These are phyloP conservation scores for Phaeosphaeriaceae sp. DNA, from an alignment of 2,329 filamentous ascomycete genomes.

Conservation along the genomic window DNA sequence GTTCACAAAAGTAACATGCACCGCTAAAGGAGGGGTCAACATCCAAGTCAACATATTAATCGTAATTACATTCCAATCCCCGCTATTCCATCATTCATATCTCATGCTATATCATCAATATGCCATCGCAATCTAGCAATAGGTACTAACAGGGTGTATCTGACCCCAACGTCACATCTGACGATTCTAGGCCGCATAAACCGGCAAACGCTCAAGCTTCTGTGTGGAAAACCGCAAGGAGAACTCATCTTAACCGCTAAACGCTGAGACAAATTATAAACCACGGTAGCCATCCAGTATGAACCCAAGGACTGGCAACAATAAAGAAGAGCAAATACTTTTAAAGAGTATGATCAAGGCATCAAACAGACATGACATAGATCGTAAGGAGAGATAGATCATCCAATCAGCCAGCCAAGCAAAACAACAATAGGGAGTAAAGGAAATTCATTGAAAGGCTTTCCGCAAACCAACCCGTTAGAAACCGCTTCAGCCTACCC, in stretches of 20 bases:
- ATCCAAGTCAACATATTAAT: too few relatives aligned
- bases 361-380: constrained; percentile 5
- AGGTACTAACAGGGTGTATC: too few relatives aligned
- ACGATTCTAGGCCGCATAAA: too few relatives aligned
- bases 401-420: constrained; percentile 1
- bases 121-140: too few relatives aligned
- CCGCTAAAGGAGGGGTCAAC: too few relatives aligned
- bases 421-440: constrained; percentile 17
- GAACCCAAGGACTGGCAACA: not conserved
- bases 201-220: too few relatives aligned
- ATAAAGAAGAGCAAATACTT: constrained; percentile 2
- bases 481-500: constrained; percentile 30
- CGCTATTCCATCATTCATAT: too few relatives aligned
- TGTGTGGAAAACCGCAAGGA: too few relatives aligned
- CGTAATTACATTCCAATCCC: too few relatives aligned
- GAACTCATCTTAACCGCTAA: not conserved
- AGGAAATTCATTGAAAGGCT: constrained; percentile 35
- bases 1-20: too few relatives aligned
- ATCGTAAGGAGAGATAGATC: constrained; percentile 5
- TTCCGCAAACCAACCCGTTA: constrained; percentile 20
- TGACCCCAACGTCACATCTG: too few relatives aligned
- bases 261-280: constrained; percentile 2
- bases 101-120: too few relatives aligned
- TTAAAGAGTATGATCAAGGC: constrained; percentile 6
- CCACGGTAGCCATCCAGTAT: not conserved